Conservation (phyloP, 495 filamentous ascomycete species). For the Hypoxylon fragiforme region DNA sequence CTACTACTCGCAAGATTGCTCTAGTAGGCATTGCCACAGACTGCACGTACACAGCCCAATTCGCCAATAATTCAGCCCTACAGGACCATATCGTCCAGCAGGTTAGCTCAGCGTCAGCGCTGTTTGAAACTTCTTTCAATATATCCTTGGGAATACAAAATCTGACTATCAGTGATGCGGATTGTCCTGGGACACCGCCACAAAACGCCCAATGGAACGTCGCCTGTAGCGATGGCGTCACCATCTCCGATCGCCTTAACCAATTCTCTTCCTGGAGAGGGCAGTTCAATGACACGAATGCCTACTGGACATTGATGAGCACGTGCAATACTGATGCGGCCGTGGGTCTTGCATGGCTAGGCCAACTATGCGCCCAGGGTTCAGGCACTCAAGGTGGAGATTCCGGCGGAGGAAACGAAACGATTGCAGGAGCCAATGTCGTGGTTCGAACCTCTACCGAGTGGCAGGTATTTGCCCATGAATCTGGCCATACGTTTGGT, state of each 20-base stretch:
- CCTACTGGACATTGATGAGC: constrained; percentile 91
- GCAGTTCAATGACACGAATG: constrained; percentile 69
- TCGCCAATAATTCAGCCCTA: constrained; percentile 62
- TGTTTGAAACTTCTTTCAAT: constrained; percentile 92
- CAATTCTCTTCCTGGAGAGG: constrained; percentile 89
- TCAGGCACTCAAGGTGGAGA: constrained; percentile 45
- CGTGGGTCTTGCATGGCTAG: constrained; percentile 92
- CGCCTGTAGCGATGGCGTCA: constrained; percentile 61
- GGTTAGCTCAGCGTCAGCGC: constrained; percentile 81
- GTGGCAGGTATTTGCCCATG: constrained; percentile 97
- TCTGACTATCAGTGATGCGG: constrained; percentile 69
- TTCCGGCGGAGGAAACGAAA: constrained; percentile 56
- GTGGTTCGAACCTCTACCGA: constrained; percentile 81
- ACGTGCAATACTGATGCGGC: constrained; percentile 83
- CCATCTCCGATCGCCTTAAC: constrained; percentile 80
- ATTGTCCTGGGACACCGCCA: constrained; percentile 68
- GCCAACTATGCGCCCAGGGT: constrained; percentile 75
- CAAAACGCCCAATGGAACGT: constrained; percentile 78
- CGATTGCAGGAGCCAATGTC: constrained; percentile 84
- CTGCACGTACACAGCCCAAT: constrained; percentile 77
- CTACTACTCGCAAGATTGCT: constrained; percentile 83
- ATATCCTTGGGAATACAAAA: constrained; percentile 88
- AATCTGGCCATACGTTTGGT: constrained; percentile 93
- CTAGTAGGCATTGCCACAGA: constrained; percentile 91
- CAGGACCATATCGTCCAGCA: constrained; percentile 75